Conservation (phyloP, 2,329 filamentous ascomycete species). For the Helotiales sp. region DNA sequence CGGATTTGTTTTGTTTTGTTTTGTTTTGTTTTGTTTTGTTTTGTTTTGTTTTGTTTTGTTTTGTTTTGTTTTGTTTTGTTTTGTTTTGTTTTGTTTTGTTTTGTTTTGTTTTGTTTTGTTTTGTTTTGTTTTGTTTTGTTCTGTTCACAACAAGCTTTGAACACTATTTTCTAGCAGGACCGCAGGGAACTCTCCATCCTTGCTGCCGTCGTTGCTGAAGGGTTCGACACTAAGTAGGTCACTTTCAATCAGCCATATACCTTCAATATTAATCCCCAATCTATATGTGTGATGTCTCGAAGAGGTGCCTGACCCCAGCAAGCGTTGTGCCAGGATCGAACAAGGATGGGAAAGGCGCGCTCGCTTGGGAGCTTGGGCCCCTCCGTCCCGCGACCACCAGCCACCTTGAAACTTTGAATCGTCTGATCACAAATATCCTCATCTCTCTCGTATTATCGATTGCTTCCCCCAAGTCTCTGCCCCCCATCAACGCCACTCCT, state of each 20-base stretch:
- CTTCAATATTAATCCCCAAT: background rate
- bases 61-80: too few relatives aligned
- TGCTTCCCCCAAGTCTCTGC: background rate
- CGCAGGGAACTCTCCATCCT: too few relatives aligned
- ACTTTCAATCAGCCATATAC: background rate
- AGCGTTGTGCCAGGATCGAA: background rate
- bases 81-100: too few relatives aligned
- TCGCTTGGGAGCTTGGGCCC: conserved; percentile 5
- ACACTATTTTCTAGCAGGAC: too few relatives aligned
- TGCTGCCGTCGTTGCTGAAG: background rate
- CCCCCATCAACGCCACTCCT: background rate
- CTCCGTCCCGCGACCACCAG: background rate
- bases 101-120: too few relatives aligned
- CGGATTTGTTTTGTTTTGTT: background rate
- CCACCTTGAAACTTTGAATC: background rate
- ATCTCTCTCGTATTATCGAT: background rate
- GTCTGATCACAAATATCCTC: background rate
- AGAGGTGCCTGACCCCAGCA: background rate
- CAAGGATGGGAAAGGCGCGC: background rate
- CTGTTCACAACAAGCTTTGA: too few relatives aligned
- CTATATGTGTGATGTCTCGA: background rate
- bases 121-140: too few relatives aligned
- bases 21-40: background rate
- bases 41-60: too few relatives aligned
- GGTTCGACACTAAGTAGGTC: background rate